A percentile compares a stretch with the other conserved stretches of the same genome.
Conservation (phyloP, 257 asterid genomes). For the Lycium ferocissimum region DNA sequence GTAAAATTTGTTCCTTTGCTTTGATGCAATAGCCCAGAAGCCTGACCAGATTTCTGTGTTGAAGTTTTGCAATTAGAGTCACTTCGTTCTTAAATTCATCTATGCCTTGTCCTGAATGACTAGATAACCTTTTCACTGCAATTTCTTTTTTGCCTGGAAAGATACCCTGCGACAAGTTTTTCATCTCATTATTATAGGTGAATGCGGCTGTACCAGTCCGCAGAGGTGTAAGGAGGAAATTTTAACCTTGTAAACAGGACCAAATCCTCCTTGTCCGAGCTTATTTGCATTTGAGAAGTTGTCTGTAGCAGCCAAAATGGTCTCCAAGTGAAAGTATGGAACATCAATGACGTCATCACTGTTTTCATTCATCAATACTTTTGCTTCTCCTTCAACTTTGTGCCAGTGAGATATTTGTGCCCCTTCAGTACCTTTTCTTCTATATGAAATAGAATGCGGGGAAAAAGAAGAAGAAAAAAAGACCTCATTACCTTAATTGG, state of each 20-base stretch:
- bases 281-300: conserved; percentile 27
- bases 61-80: conserved; percentile 21
- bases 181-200: neutral
- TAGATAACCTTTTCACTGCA: conserved; percentile 45
- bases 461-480: neutral
- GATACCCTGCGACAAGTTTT: conserved; percentile 35
- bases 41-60: conserved; percentile 12
- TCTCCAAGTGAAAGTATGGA: conserved; percentile 12
- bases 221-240: neutral
- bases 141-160: conserved; percentile 34
- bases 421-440: neutral
- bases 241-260: conserved; percentile 30
- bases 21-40: conserved; percentile 34
- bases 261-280: conserved; percentile 32
- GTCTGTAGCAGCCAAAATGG: conserved; percentile 27
- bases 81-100: conserved; percentile 40
- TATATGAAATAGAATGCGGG: neutral
- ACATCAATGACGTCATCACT: conserved; percentile 20
- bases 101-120: conserved; percentile 38
- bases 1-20: conserved; percentile 30
- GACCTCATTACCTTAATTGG: neutral
- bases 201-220: neutral
- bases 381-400: neutral
- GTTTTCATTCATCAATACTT: neutral
- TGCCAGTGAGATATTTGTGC: neutral